Percentiles rank a stretch among this genome's conserved stretches.
phyloP scores from a whole-genome alignment of 495 filamentous ascomycete genomes.

The Hypoxylon lienhwacheense region DNA sequence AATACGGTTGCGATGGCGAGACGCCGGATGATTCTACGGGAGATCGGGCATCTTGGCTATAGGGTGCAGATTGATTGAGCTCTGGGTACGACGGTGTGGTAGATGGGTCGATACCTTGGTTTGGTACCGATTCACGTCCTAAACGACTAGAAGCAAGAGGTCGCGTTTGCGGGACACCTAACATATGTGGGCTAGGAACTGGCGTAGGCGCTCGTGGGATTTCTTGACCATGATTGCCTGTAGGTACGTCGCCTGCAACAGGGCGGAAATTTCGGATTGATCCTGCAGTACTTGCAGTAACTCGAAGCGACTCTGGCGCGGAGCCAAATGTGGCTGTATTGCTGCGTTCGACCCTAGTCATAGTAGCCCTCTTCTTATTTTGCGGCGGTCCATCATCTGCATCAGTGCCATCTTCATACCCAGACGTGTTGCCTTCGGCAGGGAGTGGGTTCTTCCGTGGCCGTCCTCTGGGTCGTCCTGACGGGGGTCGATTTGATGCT shows the following conservation, averaged over 20 bases:
- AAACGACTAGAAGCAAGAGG: conserved; percentile 24
- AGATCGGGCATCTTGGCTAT: conserved; percentile 45
- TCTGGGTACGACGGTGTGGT: conserved; percentile 13
- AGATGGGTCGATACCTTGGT: conserved; percentile 11
- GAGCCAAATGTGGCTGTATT: conserved; percentile 68
- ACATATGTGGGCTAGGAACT: conserved; percentile 52
- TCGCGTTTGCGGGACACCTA: conserved; percentile 35
- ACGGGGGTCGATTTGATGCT: conserved; percentile 43
- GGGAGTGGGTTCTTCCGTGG: conserved; percentile 49
- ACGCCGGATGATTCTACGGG: conserved; percentile 51
- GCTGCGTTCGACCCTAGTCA: conserved; percentile 68
- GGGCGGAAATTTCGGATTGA: conserved; percentile 86
- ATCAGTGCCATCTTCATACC: conserved; percentile 74
- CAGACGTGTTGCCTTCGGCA: conserved; percentile 59
- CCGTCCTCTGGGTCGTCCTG: conserved; percentile 50
- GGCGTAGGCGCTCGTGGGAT: conserved; percentile 82
- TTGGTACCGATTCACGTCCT: conserved; percentile 27
- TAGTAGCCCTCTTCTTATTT: conserved; percentile 71
- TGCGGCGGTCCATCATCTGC: conserved; percentile 52
- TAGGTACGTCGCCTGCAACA: conserved; percentile 55
- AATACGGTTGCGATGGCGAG: conserved; percentile 60
- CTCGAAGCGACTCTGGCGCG: conserved; percentile 76
- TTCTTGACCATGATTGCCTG: conserved; percentile 65
- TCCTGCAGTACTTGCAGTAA: conserved; percentile 82
- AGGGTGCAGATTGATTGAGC: conserved; percentile 28